Base-by-base conservation (phyloP, 768 basidiomycete species). In the Saitozyma podzolica region DNA sequence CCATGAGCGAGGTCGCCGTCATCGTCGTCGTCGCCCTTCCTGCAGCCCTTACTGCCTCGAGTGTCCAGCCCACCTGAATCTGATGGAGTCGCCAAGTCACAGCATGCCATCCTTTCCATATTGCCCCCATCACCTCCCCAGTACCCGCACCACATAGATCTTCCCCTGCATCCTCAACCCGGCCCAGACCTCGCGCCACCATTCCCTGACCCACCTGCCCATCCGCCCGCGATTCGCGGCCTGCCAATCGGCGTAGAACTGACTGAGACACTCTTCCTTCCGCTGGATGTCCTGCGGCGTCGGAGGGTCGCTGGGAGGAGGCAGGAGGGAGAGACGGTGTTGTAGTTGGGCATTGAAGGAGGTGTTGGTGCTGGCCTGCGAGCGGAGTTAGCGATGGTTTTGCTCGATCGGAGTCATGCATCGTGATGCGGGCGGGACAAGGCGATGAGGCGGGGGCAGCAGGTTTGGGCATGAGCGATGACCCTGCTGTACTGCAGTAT, bases 161-260 rank as follows among this genome's bases (percentile, higher is more conserved):
- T 56, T 71, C n/a, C 52, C 57, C 56, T 76, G 70, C 53, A 70
- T 68, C 56, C 61, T 65, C 56, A 76, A 51, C 9, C 72, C 68
- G 8, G 41, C 66, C 70, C 70, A 74, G 40, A 74, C 52, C 45
- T 76, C 75, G 17, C 68, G 53, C 75, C 75, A 76, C 75, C 75
- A 76, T 40, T 68, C 63, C 52, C 61, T 62, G 6, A 76, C 75
- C 75, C 75, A 76, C 40, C 52, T 49, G 11, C 56, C 57, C 60
- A 74, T 73, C 40, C 53, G 42, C 9, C 63, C 65, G 43, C 66
- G 64, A 56, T 76, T 74, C 7, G 70, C 47, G 6, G 61, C 62
- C 56, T 74, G 75, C 75, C 75, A 76, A 62, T 76, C 75, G 8
- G 72, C 72, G 49, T 76, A 76, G 48, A 76, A 76, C 54, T 67